Base-by-base conservation (phyloP, 192 early-diverging fungal genomes). In the Geosiphon pyriformis region DNA sequence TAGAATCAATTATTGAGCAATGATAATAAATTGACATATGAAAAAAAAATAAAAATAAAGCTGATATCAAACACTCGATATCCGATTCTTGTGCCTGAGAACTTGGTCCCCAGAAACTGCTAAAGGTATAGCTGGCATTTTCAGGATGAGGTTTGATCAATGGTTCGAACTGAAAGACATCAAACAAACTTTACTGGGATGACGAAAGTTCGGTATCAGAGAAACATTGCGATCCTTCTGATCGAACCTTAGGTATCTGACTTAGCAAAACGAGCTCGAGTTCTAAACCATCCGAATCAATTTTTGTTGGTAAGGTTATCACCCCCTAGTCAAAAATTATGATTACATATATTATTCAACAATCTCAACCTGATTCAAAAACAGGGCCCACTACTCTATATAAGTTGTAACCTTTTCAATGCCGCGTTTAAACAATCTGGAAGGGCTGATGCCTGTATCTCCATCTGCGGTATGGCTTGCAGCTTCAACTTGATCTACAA, bases 121-220 rank as follows among this genome's bases (percentile, higher is more conserved):
- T 56, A 29, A 66, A n/a, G 3, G 48, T 25, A 18, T 31, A 54
- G 20, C 23, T 20, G 22, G 20, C 26, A 17, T 35, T 26, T 2
- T 58, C 27, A 12, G n/a, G 22, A 56, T 66, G 20, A 30, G 64
- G 64, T 56, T 66, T 66, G 12, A 66, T 56, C 53, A 66, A 66
- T 27, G 64, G 64, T 31, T 66, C 64, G 55, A 66, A 66, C 64
- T 66, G 34, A 15, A 26, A 35, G 30, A 48, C n/a, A 34, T 32
- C 18, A 47, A 31, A 52, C 26, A 22, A 65, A 2, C 29, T 25
- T 26, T 20, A 52, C 4, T 37, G 4, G 27, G 25, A 33, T 20
- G 1, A 3, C 4, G 29, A 42, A 20, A 25, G 20, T 46, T 46
- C 27, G 17, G 6, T n/a, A n/a, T n/a, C n/a, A n/a, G 42, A 66